A percentile compares a stretch with the other conserved stretches of the same genome.
Conservation (phyloP, 331 rosid genomes). For the Quercus tomentella region DNA sequence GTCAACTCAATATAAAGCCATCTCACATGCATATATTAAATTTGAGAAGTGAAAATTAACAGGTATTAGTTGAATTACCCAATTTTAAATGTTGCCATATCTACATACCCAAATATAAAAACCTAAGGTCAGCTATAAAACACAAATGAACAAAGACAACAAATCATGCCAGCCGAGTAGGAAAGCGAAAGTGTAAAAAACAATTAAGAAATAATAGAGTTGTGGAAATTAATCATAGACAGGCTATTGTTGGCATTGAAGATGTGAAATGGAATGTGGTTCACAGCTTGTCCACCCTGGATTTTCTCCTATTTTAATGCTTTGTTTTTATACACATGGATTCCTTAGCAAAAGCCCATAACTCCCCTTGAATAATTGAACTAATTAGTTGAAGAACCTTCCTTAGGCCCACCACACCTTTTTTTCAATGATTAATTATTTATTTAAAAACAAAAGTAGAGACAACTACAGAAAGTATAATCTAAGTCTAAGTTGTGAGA, state of each 20-base stretch:
- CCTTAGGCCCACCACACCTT: neutral
- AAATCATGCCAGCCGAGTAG: slow-evolving; percentile 16
- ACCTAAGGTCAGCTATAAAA: neutral
- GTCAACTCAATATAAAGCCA: slow-evolving; percentile 38
- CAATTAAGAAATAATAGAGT: slow-evolving; percentile 9
- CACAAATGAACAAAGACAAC: neutral
- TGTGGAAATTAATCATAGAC: slow-evolving; percentile 13
- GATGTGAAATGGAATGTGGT: slow-evolving; percentile 31
- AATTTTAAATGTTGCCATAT: no score
- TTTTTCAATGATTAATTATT: neutral
- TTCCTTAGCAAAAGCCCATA: neutral
- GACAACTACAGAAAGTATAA: no score
- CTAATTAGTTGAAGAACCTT: neutral
- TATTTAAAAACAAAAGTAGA: neutral
- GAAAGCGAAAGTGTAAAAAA: slow-evolving; percentile 5
- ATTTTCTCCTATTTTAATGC: neutral
- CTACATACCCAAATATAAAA: no score
- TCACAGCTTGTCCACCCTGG: slow-evolving; percentile 51
- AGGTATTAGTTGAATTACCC: no score
- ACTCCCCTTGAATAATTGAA: no score
- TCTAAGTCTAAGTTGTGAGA: neutral
- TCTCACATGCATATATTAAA: slow-evolving; percentile 9
- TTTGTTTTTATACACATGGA: slow-evolving; percentile 28
- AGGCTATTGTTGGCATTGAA: slow-evolving; percentile 23
- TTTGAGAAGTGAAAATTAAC: neutral